Conservation (phyloP, 345 rosid genomes). For the Tarenaya hassleriana region DNA sequence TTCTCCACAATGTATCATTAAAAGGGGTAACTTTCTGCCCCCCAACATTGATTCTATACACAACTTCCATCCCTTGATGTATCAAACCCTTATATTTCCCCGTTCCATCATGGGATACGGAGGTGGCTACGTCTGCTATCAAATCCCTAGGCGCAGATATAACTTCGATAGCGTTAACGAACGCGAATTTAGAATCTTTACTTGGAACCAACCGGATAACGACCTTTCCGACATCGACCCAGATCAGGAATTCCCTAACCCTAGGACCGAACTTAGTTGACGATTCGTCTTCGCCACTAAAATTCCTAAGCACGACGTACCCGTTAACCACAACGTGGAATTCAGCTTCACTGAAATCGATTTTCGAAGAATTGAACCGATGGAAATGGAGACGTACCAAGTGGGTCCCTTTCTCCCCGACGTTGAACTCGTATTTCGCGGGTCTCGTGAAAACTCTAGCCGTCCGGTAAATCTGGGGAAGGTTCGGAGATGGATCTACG, state of each 20-base stretch:
- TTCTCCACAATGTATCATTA: slow-evolving; percentile 80
- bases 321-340: slow-evolving; percentile 69
- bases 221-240: slow-evolving; percentile 42
- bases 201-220: slow-evolving; percentile 47
- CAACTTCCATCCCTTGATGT: slow-evolving; percentile 50
- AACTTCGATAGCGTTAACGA: slow-evolving; percentile 73
- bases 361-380: slow-evolving; percentile 35
- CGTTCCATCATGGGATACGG: slow-evolving; percentile 32
- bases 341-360: slow-evolving; percentile 31
- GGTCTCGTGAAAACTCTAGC: slow-evolving; percentile 63
- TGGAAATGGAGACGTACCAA: slow-evolving; percentile 66
- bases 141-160: slow-evolving; percentile 77
- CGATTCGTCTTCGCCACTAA: slow-evolving; percentile 28
- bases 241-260: slow-evolving; percentile 55
- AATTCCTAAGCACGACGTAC: slow-evolving; percentile 54
- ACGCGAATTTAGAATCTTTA: slow-evolving; percentile 40
- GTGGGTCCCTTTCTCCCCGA: slow-evolving; percentile 52
- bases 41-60: slow-evolving; percentile 60
- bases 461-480: slow-evolving; percentile 45
- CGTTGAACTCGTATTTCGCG: slow-evolving; percentile 49
- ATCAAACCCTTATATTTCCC: slow-evolving; percentile 40
- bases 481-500: slow-evolving; percentile 18
- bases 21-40: slow-evolving; percentile 74
- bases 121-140: slow-evolving; percentile 45
- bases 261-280: slow-evolving; percentile 12